A percentile compares a stretch with the other conserved stretches of the same genome.
Conservation (phyloP, 805 yeast species). For the Ogataea parapolymorpha region DNA sequence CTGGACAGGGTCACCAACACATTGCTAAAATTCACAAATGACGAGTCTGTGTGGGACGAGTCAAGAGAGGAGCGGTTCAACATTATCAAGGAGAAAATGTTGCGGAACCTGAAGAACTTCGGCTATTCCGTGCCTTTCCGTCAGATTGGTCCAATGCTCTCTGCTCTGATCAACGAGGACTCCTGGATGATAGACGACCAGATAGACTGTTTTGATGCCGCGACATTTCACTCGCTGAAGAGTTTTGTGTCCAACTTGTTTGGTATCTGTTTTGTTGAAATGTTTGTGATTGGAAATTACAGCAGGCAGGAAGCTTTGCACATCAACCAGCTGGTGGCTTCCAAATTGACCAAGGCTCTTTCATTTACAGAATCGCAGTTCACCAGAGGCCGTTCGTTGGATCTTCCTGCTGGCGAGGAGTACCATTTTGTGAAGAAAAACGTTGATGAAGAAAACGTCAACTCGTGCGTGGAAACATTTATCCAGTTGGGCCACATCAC, state of each 20-base stretch:
- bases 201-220: slow-evolving; percentile 45
- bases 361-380: slow-evolving; percentile 43
- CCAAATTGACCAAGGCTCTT: slow-evolving; percentile 34
- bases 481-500: slow-evolving; percentile 58
- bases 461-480: slow-evolving; percentile 79
- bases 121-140: slow-evolving; percentile 73
- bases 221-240: slow-evolving; percentile 39
- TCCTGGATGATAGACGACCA: slow-evolving; percentile 66
- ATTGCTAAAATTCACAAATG: slow-evolving; percentile 42
- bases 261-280: slow-evolving; percentile 62
- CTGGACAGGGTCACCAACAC: slow-evolving; percentile 57
- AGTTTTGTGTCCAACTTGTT: slow-evolving; percentile 50
- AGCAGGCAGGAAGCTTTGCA: slow-evolving; percentile 49
- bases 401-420: slow-evolving; percentile 38
- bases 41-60: slow-evolving; percentile 23
- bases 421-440: slow-evolving; percentile 48
- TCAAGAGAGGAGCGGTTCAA: slow-evolving; percentile 58
- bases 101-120: slow-evolving; percentile 63
- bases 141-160: slow-evolving; percentile 64
- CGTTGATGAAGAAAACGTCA: slow-evolving; percentile 68
- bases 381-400: slow-evolving; percentile 40
- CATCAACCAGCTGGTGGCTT: slow-evolving; percentile 42
- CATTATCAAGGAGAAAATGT: slow-evolving; percentile 59
- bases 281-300: slow-evolving; percentile 76
- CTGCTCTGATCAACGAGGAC: slow-evolving; percentile 66